A percentile compares a stretch with the other conserved stretches of the same genome.
Evolutionary conservation across 2,329 filamentous ascomycete genomes (phyloP).

Genomic region (Epichloe aotearoae): DNA sequence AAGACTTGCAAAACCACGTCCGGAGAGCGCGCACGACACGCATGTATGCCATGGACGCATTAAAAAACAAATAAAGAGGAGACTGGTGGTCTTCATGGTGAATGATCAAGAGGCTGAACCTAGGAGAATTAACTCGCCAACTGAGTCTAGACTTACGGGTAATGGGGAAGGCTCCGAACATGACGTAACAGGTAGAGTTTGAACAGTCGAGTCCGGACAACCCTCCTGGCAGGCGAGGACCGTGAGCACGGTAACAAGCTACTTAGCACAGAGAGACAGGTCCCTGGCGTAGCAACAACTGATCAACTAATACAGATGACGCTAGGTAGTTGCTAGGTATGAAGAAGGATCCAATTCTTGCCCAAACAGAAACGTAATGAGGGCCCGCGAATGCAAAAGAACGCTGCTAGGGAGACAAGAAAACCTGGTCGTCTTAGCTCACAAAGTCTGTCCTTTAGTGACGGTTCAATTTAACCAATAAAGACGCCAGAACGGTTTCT

Average conservation of each 20-base stretch:
- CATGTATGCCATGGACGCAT: background rate
- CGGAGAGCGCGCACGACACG: background rate
- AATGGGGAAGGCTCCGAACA: constrained; percentile 30
- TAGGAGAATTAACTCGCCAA: background rate
- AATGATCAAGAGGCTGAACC: background rate
- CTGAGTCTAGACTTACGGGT: constrained; percentile 22
- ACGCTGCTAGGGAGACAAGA: background rate
- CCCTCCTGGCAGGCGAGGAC: background rate
- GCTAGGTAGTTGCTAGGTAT: background rate
- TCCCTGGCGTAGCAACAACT: background rate
- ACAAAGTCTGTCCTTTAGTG: background rate
- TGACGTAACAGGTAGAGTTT: constrained; percentile 12
- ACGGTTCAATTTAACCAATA: background rate
- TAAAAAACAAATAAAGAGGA: background rate
- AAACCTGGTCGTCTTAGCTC: background rate
- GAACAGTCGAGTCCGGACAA: background rate
- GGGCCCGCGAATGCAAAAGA: background rate
- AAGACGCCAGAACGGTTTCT: background rate
- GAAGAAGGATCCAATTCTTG: background rate
- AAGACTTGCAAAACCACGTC: background rate
- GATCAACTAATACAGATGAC: background rate
- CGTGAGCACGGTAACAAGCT: background rate
- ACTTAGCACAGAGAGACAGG: background rate
- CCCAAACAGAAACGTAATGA: no score
- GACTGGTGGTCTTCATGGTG: background rate